Conservation (phyloP, 164 flowering plant species). For the Dillenia suffruticosa region DNA sequence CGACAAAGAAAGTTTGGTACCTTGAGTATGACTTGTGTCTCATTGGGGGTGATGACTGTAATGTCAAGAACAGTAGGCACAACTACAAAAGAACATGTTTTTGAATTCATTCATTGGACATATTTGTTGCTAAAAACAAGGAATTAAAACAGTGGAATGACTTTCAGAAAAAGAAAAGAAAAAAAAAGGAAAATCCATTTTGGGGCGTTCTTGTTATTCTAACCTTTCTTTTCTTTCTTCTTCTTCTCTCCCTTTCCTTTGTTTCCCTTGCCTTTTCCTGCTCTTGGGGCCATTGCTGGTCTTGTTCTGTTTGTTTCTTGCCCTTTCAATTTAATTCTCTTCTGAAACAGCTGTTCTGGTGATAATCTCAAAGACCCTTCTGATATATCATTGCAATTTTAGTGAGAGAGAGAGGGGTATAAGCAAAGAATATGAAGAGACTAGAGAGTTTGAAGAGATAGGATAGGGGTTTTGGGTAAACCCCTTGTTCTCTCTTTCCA, state of each 20-base stretch:
- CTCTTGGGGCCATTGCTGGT: constrained; percentile 65
- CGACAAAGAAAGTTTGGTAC: constrained; percentile 21
- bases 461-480: constrained; percentile 43
- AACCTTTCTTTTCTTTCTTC: constrained; percentile 88
- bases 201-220: not conserved
- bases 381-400: constrained; percentile 1
- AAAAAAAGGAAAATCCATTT: not conserved
- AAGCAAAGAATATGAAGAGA: not conserved
- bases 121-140: not conserved
- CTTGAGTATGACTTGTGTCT: constrained; percentile 70
- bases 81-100: constrained; percentile 28
- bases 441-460: constrained; percentile 30
- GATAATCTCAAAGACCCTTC: constrained; percentile 6
- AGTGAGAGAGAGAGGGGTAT: not conserved
- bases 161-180: not conserved
- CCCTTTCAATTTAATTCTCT: not conserved
- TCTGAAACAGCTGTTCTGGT: not conserved
- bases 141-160: not conserved
- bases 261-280: constrained; percentile 58
- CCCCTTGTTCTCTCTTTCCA: not conserved
- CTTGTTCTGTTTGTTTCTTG: not conserved
- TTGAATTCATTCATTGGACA: too few relatives aligned
- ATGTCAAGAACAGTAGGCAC: constrained; percentile 80
- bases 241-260: constrained; percentile 68
- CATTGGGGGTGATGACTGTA: constrained; percentile 76